phyloP scores from a whole-genome alignment of 129 eudicot species.

The Mikania micrantha region DNA sequence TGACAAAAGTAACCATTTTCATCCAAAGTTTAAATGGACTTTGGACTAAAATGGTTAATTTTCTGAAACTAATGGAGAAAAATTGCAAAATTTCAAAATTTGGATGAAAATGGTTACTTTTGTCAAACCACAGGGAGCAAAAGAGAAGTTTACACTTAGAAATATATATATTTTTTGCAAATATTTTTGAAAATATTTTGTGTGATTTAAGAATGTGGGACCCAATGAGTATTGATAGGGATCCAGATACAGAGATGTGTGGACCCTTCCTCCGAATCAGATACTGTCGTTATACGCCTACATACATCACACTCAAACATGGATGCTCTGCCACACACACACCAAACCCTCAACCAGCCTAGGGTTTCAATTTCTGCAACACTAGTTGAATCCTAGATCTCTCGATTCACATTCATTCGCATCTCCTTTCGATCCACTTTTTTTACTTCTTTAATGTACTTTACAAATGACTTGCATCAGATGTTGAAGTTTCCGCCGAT shows the following conservation, averaged over 20 bases:
- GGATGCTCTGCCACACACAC: not conserved
- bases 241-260: slow-evolving; percentile 19
- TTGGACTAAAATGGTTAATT: no score
- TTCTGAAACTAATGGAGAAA: no score
- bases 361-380: slow-evolving; percentile 17
- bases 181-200: no score
- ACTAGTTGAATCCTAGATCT: slow-evolving; percentile 23
- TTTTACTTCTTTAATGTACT: not conserved
- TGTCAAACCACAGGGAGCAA: no score
- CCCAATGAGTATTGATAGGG: slow-evolving; percentile 18
- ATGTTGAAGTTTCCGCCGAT: slow-evolving; percentile 17
- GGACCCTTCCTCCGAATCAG: slow-evolving; percentile 19
- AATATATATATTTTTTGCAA: no score
- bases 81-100: no score
- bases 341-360: not conserved
- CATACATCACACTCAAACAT: slow-evolving; percentile 20
- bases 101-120: no score
- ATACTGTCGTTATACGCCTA: slow-evolving; percentile 34
- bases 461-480: not conserved
- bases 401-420: not conserved
- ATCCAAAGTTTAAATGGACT: no score
- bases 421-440: not conserved
- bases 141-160: no score
- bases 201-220: slow-evolving; percentile 7
- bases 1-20: no score